phyloP scores from a whole-genome alignment of 768 basidiomycete species.

The Lenzites betulinus region DNA sequence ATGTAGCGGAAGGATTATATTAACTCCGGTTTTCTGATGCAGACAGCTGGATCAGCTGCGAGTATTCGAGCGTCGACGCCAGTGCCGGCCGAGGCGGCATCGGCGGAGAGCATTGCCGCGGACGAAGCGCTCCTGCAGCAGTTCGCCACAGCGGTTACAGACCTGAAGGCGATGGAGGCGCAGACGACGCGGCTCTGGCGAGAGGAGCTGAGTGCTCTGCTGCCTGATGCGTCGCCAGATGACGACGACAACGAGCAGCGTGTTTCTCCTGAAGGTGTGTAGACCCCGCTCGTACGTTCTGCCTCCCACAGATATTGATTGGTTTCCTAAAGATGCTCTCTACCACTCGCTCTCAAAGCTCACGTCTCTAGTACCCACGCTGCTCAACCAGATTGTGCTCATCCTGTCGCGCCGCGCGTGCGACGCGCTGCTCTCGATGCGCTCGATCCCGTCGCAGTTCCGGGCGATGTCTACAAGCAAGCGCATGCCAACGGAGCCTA shows the following conservation, averaged over 20 bases:
- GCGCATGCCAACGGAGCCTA: constrained; percentile 72
- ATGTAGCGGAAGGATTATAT: background rate
- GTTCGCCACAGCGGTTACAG: constrained; percentile 66
- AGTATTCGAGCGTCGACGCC: constrained; percentile 55
- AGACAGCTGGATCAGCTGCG: constrained; percentile 27
- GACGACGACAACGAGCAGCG: constrained; percentile 26
- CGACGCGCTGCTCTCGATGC: constrained; percentile 81
- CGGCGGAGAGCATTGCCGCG: constrained; percentile 54
- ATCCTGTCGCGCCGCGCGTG: constrained; percentile 82
- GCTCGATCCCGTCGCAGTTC: constrained; percentile 89
- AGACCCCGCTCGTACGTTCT: background rate
- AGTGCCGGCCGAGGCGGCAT: constrained; percentile 47
- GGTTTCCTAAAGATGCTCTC: constrained; percentile 50
- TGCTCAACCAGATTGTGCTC: constrained; percentile 63
- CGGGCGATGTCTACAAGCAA: constrained; percentile 76
- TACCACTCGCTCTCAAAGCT: constrained; percentile 52
- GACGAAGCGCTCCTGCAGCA: constrained; percentile 71
- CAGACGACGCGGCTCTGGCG: constrained; percentile 64
- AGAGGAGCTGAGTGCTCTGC: constrained; percentile 62
- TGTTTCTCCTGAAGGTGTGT: constrained; percentile 56
- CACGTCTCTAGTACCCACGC: constrained; percentile 51
- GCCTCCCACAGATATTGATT: background rate
- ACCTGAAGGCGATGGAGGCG: constrained; percentile 59
- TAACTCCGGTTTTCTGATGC: background rate
- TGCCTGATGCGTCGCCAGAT: constrained; percentile 46